These are phyloP conservation scores for Carallia pectinifolia DNA, from an alignment of 345 rosid species.

Conservation along the genomic window DNA sequence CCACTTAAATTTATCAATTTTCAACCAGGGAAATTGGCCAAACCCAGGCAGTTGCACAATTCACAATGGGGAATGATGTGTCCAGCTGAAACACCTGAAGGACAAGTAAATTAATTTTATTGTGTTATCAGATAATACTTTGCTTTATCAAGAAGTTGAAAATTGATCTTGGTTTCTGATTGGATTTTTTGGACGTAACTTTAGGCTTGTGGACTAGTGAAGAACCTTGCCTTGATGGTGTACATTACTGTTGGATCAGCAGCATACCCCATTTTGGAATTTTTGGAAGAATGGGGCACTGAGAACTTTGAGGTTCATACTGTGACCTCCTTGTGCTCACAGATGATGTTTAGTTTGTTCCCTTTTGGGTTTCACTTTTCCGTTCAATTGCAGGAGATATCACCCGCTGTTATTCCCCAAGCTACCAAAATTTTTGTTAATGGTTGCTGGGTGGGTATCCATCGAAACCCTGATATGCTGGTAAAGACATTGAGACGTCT, in stretches of 20 bases:
- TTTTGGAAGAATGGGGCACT: conserved; percentile 98
- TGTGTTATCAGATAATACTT: background rate
- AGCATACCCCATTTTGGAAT: conserved; percentile 84
- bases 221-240: conserved; percentile 97
- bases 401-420: conserved; percentile 93
- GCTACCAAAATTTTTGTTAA: conserved; percentile 94
- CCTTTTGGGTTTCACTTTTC: conserved; percentile 8
- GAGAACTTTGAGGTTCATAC: conserved; percentile 84
- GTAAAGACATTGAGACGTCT: conserved; percentile 86
- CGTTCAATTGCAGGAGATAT: conserved; percentile 65
- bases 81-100: conserved; percentile 99
- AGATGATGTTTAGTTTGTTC: background rate
- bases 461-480: conserved; percentile 98
- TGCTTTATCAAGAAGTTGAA: background rate
- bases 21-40: conserved; percentile 85
- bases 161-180: conserved; percentile 1
- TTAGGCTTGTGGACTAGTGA: conserved; percentile 97
- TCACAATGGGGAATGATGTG: conserved; percentile 99
- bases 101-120: conserved; percentile 58
- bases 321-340: background rate
- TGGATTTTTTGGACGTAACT: conserved; percentile 7
- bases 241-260: conserved; percentile 97
- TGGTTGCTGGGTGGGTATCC: conserved; percentile 99
- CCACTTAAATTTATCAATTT: conserved; percentile 15
- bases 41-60: conserved; percentile 97